Conservation (phyloP, 2,329 filamentous ascomycete species). For the Penicillium decumbens region DNA sequence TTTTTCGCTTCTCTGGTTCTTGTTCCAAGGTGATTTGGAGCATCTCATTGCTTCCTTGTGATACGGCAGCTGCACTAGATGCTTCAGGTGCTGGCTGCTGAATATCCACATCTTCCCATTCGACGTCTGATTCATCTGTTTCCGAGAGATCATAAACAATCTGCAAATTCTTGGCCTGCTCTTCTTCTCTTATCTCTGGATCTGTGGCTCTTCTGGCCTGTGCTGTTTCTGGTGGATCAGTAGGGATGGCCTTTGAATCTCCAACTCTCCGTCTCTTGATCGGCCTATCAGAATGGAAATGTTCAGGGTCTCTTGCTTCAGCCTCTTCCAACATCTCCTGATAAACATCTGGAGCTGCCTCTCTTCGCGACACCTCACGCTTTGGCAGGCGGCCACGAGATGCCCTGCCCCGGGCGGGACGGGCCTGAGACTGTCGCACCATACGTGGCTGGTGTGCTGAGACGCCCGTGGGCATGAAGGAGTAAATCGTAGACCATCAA, state of each 20-base stretch:
- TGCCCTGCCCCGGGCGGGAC: conserved; percentile 13
- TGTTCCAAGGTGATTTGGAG: conserved; percentile 39
- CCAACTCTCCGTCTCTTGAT: conserved; percentile 40
- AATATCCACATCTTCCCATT: conserved; percentile 60
- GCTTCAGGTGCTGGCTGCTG: conserved; percentile 29
- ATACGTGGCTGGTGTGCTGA: conserved; percentile 9
- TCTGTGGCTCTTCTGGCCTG: conserved; percentile 12
- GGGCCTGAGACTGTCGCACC: conserved; percentile 20
- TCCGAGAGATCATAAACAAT: conserved; percentile 33
- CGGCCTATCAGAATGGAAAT: conserved; percentile 25
- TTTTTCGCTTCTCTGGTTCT: conserved; percentile 24
- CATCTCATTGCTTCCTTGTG: conserved; percentile 21
- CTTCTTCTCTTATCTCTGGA: conserved; percentile 2
- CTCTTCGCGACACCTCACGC: conserved; percentile 15
- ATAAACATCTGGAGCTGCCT: conserved; percentile 37
- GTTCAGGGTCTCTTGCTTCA: conserved; percentile 30
- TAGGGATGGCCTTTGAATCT: conserved; percentile 19
- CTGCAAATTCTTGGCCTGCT: conserved; percentile 22
- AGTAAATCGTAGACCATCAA: neutral
- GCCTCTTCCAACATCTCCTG: conserved; percentile 42
- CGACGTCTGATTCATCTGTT: conserved; percentile 57
- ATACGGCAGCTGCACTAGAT: conserved; percentile 14
- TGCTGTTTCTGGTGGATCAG: conserved; percentile 1
- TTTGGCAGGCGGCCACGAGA: conserved; percentile 10
- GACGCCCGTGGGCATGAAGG: conserved; percentile 10